phyloP scores from a whole-genome alignment of 2,329 filamentous ascomycete genomes.

The Xylariaceae sp. region DNA sequence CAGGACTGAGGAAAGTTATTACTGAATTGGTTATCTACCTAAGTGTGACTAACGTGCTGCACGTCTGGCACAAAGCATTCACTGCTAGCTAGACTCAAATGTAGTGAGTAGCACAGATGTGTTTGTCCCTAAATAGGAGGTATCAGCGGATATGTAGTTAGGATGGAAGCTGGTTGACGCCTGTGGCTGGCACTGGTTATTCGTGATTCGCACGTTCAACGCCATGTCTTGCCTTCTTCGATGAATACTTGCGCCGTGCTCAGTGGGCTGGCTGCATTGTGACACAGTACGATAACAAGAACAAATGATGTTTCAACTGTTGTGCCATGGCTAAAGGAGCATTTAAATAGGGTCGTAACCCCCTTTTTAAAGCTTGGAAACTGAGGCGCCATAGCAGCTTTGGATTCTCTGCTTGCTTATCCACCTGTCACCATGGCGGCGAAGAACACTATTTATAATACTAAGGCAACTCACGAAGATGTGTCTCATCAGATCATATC shows the following conservation, averaged over 20 bases:
- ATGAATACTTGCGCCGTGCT: no score
- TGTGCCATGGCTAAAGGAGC: no score
- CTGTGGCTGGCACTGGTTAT: background rate
- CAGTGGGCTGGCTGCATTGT: background rate
- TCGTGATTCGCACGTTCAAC: background rate
- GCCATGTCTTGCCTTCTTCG: no score
- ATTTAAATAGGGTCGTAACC: background rate
- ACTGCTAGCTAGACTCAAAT: background rate
- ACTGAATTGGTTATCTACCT: slow-evolving; percentile 1
- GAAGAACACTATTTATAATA: slow-evolving; percentile 24
- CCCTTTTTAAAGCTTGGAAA: background rate
- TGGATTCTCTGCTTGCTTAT: background rate
- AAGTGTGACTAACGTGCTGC: background rate
- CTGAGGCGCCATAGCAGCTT: background rate
- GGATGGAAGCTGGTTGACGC: background rate
- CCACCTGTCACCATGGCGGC: slow-evolving; percentile 9
- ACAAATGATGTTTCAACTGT: background rate
- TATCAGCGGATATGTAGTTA: background rate
- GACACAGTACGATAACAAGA: background rate
- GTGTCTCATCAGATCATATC: slow-evolving; percentile 43
- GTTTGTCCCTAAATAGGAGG: background rate
- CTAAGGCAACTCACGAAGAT: slow-evolving; percentile 22
- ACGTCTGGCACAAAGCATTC: background rate
- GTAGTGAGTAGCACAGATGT: background rate
- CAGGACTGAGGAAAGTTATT: background rate